Conservation (phyloP, 257 asterid species). For the Lithospermum erythrorhizon region DNA sequence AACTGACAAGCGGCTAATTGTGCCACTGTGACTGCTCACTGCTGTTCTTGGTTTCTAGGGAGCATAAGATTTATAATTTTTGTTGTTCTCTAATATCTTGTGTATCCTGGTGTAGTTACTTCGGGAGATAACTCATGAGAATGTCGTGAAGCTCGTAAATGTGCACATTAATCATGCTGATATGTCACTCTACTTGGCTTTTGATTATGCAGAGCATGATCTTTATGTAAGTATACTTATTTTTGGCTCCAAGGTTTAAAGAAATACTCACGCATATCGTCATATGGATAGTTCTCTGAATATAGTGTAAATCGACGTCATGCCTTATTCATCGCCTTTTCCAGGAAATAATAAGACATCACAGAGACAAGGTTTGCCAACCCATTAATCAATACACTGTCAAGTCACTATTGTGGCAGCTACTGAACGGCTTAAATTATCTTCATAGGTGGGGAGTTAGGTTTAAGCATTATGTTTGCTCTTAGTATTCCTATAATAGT, state of each 20-base stretch:
- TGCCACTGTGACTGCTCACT: background rate
- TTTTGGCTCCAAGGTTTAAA: slow-evolving; percentile 3
- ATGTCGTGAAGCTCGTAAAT: slow-evolving; percentile 89
- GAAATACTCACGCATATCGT: background rate
- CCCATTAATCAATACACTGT: slow-evolving; percentile 64
- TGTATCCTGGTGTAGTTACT: slow-evolving; percentile 57
- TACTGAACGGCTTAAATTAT: slow-evolving; percentile 89
- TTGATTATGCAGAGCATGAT: slow-evolving; percentile 95
- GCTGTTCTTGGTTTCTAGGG: background rate
- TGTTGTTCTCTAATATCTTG: background rate
- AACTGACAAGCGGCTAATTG: background rate
- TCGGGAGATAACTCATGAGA: slow-evolving; percentile 89
- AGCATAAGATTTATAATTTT: background rate
- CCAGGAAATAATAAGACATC: slow-evolving; percentile 94
- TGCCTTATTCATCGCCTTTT: background rate
- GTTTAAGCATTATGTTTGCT: background rate
- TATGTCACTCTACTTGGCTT: slow-evolving; percentile 94
- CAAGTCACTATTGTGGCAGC: slow-evolving; percentile 96
- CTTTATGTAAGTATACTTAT: slow-evolving; percentile 66
- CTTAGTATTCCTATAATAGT: background rate
- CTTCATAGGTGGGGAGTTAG: slow-evolving; percentile 66
- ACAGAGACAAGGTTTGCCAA: slow-evolving; percentile 95
- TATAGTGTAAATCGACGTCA: background rate
- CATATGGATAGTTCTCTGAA: background rate
- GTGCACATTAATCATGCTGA: slow-evolving; percentile 91